Evolutionary conservation across 257 asterid genomes (phyloP).

Genomic region (Nicotiana sylvestris): DNA sequence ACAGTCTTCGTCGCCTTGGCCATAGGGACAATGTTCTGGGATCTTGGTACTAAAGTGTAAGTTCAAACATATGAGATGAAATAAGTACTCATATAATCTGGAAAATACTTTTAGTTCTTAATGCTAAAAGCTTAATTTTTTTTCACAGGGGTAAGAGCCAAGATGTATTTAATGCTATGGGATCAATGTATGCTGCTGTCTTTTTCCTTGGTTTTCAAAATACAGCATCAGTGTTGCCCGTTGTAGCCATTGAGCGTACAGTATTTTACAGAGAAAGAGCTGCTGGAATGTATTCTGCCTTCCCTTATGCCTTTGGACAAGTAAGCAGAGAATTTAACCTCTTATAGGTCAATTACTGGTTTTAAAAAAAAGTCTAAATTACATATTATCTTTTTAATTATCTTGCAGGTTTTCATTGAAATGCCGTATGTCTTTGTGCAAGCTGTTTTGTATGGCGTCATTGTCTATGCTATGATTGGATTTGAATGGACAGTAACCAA

Average conservation of each 20-base stretch:
- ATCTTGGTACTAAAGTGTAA: conserved; percentile 57
- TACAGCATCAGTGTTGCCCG: conserved; percentile 64
- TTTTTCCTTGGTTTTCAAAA: conserved; percentile 59
- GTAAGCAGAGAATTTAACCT: conserved; percentile 16
- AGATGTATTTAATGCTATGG: conserved; percentile 61
- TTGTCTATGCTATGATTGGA: conserved; percentile 64
- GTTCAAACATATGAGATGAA: not conserved
- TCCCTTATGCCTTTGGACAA: conserved; percentile 79
- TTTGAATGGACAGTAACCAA: conserved; percentile 57
- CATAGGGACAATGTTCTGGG: conserved; percentile 82
- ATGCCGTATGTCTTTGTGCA: conserved; percentile 54
- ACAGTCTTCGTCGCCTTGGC: conserved; percentile 51
- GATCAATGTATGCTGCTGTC: conserved; percentile 64
- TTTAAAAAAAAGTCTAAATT: not conserved
- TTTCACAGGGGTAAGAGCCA: conserved; percentile 33
- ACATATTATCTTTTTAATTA: not conserved
- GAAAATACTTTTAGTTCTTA: not conserved
- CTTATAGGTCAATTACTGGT: not conserved
- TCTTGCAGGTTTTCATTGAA: conserved; percentile 52
- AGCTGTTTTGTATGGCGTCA: conserved; percentile 40
- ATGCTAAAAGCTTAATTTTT: conserved; percentile 7
- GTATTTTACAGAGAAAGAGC: conserved; percentile 75
- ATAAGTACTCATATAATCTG: not conserved
- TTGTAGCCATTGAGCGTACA: conserved; percentile 68
- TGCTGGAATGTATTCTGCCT: conserved; percentile 77